phyloP scores from a whole-genome alignment of 257 asterid species.

The Nicotiana otophora region DNA sequence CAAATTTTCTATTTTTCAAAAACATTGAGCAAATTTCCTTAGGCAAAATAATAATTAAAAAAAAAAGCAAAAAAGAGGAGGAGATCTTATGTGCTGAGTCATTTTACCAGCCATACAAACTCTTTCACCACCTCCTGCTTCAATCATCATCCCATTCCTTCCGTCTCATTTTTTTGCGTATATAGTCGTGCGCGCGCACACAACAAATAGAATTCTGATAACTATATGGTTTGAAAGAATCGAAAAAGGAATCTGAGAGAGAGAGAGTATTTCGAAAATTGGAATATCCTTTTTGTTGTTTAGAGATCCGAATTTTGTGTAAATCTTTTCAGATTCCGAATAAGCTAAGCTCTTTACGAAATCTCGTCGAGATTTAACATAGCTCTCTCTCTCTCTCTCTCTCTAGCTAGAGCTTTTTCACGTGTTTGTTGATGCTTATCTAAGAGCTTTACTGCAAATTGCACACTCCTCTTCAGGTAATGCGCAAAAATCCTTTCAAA shows the following conservation, averaged over 20 bases:
- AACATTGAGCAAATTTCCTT: too few relatives aligned
- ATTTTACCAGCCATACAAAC: not conserved
- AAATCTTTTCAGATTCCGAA: not conserved
- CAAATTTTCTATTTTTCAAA: too few relatives aligned
- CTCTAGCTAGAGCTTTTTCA: too few relatives aligned
- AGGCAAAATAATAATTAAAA: not conserved
- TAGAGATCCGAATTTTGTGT: not conserved
- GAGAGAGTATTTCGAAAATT: not conserved
- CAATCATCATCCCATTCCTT: not conserved
- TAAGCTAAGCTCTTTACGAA: not conserved
- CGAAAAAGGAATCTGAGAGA: too few relatives aligned
- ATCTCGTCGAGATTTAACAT: not conserved
- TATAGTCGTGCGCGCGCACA: not conserved
- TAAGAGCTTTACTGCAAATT: not conserved
- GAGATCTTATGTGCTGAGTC: not conserved
- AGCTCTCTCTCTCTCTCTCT: not conserved
- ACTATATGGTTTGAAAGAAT: too few relatives aligned
- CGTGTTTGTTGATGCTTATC: slow-evolving; percentile 10
- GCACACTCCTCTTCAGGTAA: not conserved
- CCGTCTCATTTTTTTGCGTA: not conserved
- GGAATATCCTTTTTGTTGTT: not conserved
- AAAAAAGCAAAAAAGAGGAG: not conserved
- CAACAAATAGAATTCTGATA: too few relatives aligned
- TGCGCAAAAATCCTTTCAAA: not conserved
- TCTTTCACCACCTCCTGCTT: not conserved